A percentile compares a stretch with the other conserved stretches of the same genome.
These are phyloP conservation scores for Ophidiomyces ophidiicola DNA, from an alignment of 2,329 filamentous ascomycete genomes.

Conservation along the genomic window DNA sequence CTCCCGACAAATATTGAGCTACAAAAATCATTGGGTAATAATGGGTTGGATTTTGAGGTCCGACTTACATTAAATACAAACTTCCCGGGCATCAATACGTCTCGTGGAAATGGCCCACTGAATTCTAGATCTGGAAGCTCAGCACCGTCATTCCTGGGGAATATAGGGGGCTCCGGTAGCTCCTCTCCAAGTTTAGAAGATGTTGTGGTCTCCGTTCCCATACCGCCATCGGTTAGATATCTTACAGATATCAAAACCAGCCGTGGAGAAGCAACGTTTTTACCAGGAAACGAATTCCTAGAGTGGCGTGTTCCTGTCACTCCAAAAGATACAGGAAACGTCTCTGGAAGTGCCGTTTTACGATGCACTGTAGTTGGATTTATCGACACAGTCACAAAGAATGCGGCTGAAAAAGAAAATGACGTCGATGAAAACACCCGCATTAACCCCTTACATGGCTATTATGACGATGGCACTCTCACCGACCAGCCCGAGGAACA, in stretches of 20 bases:
- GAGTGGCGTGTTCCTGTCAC: constrained; percentile 67
- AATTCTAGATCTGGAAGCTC: constrained; percentile 37
- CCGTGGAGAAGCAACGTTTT: constrained; percentile 73
- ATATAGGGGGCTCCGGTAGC: constrained; percentile 38
- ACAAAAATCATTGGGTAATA: constrained; percentile 61
- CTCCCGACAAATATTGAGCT: constrained; percentile 74
- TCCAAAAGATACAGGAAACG: constrained; percentile 55
- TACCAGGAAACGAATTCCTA: constrained; percentile 55
- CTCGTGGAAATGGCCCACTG: constrained; percentile 17
- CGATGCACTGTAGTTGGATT: constrained; percentile 69
- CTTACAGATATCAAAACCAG: constrained; percentile 69
- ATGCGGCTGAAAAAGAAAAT: constrained; percentile 32
- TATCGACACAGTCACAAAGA: constrained; percentile 35
- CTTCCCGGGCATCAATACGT: constrained; percentile 41
- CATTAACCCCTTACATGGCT: constrained; percentile 34
- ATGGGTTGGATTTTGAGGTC: constrained; percentile 79
- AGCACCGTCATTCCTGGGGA: constrained; percentile 38
- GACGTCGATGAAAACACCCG: constrained; percentile 21
- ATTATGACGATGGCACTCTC: constrained; percentile 33
- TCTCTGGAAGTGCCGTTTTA: constrained; percentile 58
- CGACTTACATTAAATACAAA: constrained; percentile 58
- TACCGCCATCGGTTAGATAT: constrained; percentile 68
- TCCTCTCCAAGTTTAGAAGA: constrained; percentile 58
- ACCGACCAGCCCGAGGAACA: constrained; percentile 13
- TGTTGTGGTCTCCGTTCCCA: constrained; percentile 62